Conservation (phyloP, 108 stramenopile genomes). For the Discostella stelligeroides region DNA sequence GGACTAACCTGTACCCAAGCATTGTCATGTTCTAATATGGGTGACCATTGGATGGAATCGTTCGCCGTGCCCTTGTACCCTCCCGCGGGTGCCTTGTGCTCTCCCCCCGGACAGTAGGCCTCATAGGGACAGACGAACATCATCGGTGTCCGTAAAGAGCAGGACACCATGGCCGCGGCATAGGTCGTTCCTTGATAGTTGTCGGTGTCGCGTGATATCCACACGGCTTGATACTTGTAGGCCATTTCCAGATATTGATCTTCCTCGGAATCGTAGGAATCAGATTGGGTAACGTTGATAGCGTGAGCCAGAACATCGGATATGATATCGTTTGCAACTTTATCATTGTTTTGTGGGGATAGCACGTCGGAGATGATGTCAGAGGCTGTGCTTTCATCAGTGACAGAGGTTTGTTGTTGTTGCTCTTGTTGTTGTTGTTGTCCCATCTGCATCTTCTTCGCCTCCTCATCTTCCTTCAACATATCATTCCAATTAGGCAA, state of each 20-base stretch:
- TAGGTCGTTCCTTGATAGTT: not conserved
- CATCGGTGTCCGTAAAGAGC: not conserved
- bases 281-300: not conserved
- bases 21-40: not conserved
- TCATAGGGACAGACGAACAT: slow-evolving; percentile 4
- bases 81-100: not conserved
- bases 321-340: too few relatives aligned
- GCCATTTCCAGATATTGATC: not conserved
- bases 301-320: too few relatives aligned
- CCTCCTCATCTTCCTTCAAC: not conserved
- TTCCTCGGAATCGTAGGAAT: not conserved
- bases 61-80: not conserved
- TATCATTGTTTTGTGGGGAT: too few relatives aligned
- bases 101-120: slow-evolving; percentile 5
- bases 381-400: too few relatives aligned
- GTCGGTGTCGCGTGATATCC: not conserved
- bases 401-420: not conserved
- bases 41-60: not conserved
- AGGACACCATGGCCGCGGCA: not conserved
- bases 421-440: not conserved
- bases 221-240: not conserved
- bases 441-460: slow-evolving; percentile 11
- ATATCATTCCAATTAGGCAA: slow-evolving; percentile 33
- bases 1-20: slow-evolving; percentile 3
- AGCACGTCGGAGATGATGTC: too few relatives aligned